Conservation (phyloP, 1,139 yeast genomes). For the Taphrina deformans region DNA sequence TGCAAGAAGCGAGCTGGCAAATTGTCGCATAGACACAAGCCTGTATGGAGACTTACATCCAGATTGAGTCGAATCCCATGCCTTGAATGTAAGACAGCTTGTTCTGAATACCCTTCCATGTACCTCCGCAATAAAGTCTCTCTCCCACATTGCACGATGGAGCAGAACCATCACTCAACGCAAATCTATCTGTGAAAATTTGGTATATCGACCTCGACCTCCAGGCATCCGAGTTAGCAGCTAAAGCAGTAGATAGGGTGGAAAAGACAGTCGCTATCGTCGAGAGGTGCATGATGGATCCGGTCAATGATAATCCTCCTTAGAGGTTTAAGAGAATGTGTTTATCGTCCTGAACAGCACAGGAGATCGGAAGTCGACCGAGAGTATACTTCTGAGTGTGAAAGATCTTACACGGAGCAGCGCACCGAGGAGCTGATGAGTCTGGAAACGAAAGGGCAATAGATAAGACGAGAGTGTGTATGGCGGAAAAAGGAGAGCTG, state of each 20-base stretch:
- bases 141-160: conserved; percentile 30
- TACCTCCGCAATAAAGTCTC: conserved; percentile 36
- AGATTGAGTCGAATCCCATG: conserved; percentile 37
- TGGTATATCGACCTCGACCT: conserved; percentile 36
- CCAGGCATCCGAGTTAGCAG: conserved; percentile 34
- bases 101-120: conserved; percentile 36
- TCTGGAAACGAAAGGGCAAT: too few relatives aligned
- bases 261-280: not conserved
- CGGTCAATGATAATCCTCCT: not conserved
- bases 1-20: not conserved
- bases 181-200: conserved; percentile 37
- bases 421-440: too few relatives aligned
- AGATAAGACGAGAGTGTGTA: not conserved
- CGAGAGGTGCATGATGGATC: conserved; percentile 1
- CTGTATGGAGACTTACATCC: conserved; percentile 33
- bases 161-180: conserved; percentile 33
- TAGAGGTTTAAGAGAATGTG: not conserved
- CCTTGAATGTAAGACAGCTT: conserved; percentile 36
- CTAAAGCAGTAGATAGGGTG: not conserved
- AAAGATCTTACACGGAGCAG: too few relatives aligned
- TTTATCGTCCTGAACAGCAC: too few relatives aligned
- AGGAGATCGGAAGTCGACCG: too few relatives aligned
- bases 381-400: too few relatives aligned
- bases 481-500: not conserved
- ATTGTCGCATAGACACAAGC: not conserved